Percentiles rank a stretch among this genome's conserved stretches.
Evolutionary conservation across 768 basidiomycete genomes (phyloP).

Genomic region (Lactarius sp.): DNA sequence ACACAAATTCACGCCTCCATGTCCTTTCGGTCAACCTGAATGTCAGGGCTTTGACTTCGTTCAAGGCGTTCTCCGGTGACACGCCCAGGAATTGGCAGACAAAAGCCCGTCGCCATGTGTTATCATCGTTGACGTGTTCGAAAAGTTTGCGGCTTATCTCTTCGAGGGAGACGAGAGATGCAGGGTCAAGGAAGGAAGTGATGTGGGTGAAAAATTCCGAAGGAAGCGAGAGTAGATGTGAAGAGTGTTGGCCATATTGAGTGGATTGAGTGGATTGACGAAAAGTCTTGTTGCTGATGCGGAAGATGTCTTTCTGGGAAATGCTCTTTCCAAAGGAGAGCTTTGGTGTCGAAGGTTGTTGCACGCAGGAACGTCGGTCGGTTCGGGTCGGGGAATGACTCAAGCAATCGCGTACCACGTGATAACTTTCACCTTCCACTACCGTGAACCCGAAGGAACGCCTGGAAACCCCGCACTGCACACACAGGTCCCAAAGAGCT

Average conservation of each 20-base stretch:
- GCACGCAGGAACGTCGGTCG: conserved; percentile 8
- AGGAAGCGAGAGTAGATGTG: conserved; percentile 42
- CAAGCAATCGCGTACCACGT: not conserved
- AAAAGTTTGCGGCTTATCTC: conserved; percentile 48
- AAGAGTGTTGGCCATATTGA: conserved; percentile 27
- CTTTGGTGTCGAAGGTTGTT: conserved; percentile 35
- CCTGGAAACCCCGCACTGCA: too few relatives aligned
- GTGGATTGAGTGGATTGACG: conserved; percentile 34
- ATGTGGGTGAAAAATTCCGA: conserved; percentile 71
- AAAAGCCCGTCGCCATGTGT: conserved; percentile 77
- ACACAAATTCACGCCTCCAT: conserved; percentile 70
- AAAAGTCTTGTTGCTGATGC: conserved; percentile 32
- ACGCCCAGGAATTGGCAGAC: conserved; percentile 62
- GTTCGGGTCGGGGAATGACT: too few relatives aligned
- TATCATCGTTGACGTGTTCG: conserved; percentile 69
- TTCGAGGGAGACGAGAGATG: conserved; percentile 53
- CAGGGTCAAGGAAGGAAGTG: conserved; percentile 66
- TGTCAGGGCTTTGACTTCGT: conserved; percentile 40
- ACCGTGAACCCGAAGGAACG: too few relatives aligned
- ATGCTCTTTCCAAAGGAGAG: conserved; percentile 41
- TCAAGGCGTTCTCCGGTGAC: conserved; percentile 55
- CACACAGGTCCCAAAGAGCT: too few relatives aligned
- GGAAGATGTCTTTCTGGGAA: conserved; percentile 36
- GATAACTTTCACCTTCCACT: not conserved
- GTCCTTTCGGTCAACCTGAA: conserved; percentile 52